Evolutionary conservation across 1,139 yeast genomes (phyloP).

Genomic region (Fermentozyma sake): DNA sequence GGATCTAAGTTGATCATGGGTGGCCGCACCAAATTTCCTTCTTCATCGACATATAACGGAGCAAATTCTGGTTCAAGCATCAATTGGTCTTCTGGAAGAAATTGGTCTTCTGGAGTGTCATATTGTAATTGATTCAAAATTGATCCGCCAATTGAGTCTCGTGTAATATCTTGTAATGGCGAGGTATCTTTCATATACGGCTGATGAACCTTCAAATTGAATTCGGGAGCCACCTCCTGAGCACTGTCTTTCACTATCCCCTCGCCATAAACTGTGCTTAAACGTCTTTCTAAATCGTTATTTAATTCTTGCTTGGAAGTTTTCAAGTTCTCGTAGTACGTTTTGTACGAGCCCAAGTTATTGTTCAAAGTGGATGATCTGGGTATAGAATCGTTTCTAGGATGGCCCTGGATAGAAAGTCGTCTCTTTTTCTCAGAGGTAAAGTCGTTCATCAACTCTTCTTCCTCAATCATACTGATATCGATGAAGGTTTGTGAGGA

Average conservation of each 20-base stretch:
- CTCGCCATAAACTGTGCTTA: slow-evolving; percentile 21
- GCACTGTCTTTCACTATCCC: slow-evolving; percentile 17
- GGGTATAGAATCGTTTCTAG: slow-evolving; percentile 21
- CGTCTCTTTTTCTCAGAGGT: slow-evolving; percentile 28
- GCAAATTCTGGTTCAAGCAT: slow-evolving; percentile 28
- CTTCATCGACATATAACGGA: slow-evolving; percentile 31
- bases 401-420: slow-evolving; percentile 23
- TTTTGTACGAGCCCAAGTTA: slow-evolving; percentile 22
- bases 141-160: too few relatives aligned
- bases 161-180: slow-evolving; percentile 7
- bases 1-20: slow-evolving; percentile 47
- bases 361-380: slow-evolving; percentile 20
- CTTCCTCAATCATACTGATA: slow-evolving; percentile 1
- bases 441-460: slow-evolving; percentile 15
- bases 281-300: slow-evolving; percentile 29
- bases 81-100: slow-evolving; percentile 2
- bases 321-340: slow-evolving; percentile 20
- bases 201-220: background rate
- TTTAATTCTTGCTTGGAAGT: slow-evolving; percentile 22
- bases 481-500: too few relatives aligned
- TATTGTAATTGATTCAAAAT: too few relatives aligned
- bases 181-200: slow-evolving; percentile 10
- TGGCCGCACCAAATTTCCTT: slow-evolving; percentile 40
- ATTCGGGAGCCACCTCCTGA: too few relatives aligned
- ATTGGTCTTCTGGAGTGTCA: slow-evolving; percentile 3